Conservation (phyloP, 768 basidiomycete genomes). For the Mycena albidolilacea region DNA sequence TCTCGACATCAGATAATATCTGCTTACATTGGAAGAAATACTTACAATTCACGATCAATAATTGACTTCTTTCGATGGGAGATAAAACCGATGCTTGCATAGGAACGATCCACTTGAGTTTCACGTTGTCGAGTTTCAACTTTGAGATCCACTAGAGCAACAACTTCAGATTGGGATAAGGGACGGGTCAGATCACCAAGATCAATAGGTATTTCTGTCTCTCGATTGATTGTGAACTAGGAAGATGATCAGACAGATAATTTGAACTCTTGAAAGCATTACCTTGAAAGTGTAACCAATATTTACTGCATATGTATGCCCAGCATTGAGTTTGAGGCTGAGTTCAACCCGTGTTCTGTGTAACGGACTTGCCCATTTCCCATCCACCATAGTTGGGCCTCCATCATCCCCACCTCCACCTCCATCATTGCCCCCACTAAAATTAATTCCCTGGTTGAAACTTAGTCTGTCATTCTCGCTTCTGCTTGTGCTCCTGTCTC, state of each 20-base stretch:
- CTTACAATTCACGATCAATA: constrained; percentile 2
- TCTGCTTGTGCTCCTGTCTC: no score
- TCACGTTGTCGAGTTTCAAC: constrained; percentile 11
- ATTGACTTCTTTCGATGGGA: constrained; percentile 17
- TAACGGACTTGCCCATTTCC: constrained; percentile 3
- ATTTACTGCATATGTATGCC: neutral
- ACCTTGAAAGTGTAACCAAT: constrained; percentile 14
- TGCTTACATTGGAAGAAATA: neutral
- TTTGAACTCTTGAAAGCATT: neutral
- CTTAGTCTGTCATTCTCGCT: no score
- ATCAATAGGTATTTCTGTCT: neutral
- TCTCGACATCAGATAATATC: neutral
- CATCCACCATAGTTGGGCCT: neutral
- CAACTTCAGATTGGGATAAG: constrained; percentile 14
- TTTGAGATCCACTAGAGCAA: constrained; percentile 22
- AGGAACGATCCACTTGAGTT: neutral
- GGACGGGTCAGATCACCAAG: neutral
- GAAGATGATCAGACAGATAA: neutral
- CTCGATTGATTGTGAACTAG: constrained; percentile 1
- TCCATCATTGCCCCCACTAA: neutral
- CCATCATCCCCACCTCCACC: constrained; percentile 10
- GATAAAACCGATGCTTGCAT: neutral
- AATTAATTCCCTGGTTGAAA: neutral
- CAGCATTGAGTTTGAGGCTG: neutral
- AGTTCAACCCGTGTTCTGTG: constrained; percentile 4